phyloP scores from a whole-genome alignment of 1,139 yeast genomes.

The Kurtzmaniella quercitrusa region DNA sequence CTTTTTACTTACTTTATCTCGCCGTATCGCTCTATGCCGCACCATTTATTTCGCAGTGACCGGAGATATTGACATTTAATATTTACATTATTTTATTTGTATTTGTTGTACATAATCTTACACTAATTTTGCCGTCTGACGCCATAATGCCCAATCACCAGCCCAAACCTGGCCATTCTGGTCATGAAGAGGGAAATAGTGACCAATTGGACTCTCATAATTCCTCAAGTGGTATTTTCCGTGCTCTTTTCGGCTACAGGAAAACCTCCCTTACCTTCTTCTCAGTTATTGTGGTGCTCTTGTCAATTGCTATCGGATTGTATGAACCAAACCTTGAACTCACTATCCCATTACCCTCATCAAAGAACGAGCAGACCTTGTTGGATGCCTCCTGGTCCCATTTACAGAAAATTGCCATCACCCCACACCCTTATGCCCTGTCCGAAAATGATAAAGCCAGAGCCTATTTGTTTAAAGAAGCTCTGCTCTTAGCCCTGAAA shows the following conservation, averaged over 20 bases:
- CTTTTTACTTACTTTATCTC: no score
- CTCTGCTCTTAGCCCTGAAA: conserved; percentile 26
- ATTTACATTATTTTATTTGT: no score
- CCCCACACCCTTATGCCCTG: conserved; percentile 77
- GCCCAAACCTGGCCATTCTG: background rate
- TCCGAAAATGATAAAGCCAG: conserved; percentile 74
- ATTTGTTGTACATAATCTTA: background rate
- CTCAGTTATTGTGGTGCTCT: conserved; percentile 34
- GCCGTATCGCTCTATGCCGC: no score
- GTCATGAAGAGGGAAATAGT: background rate
- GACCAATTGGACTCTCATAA: background rate
- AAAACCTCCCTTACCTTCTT: conserved; percentile 55
- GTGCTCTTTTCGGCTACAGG: conserved; percentile 53
- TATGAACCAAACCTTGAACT: conserved; percentile 34
- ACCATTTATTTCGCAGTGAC: no score
- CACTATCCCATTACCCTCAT: conserved; percentile 38
- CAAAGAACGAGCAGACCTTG: conserved; percentile 32
- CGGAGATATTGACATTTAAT: no score
- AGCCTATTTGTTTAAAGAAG: conserved; percentile 53
- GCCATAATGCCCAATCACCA: background rate
- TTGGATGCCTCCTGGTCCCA: conserved; percentile 59
- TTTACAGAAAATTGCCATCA: conserved; percentile 60
- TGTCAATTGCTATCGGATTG: conserved; percentile 14
- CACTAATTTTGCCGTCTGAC: background rate
- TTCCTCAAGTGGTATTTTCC: conserved; percentile 9